A percentile compares a stretch with the other conserved stretches of the same genome.
These are phyloP conservation scores for Truncatella angustata DNA, from an alignment of 2,329 filamentous ascomycete genomes.

Conservation along the genomic window DNA sequence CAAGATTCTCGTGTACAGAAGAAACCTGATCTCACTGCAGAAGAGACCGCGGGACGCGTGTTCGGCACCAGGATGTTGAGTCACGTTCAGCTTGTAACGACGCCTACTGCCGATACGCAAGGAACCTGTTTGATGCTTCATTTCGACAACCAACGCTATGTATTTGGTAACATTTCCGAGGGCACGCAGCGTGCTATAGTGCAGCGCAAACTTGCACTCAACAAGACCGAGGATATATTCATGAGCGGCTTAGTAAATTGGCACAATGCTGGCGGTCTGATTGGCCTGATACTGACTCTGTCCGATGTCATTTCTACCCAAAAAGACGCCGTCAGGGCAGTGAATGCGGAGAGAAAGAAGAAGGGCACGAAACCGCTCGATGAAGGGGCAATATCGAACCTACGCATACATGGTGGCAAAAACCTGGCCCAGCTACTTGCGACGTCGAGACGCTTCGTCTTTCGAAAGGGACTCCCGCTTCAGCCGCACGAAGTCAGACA, in stretches of 20 bases:
- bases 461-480: slow-evolving; percentile 79
- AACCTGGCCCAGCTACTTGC: slow-evolving; percentile 81
- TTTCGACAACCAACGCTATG: slow-evolving; percentile 77
- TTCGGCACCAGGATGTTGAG: slow-evolving; percentile 61
- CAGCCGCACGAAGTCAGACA: slow-evolving; percentile 63
- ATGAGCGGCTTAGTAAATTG: slow-evolving; percentile 76
- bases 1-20: background rate
- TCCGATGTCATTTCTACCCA: slow-evolving; percentile 62
- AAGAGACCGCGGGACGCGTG: background rate
- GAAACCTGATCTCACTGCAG: background rate
- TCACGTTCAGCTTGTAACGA: slow-evolving; percentile 71
- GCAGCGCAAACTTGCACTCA: slow-evolving; percentile 64
- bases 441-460: slow-evolving; percentile 81
- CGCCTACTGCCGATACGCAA: slow-evolving; percentile 83
- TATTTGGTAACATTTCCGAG: slow-evolving; percentile 81
- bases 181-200: slow-evolving; percentile 77
- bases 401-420: slow-evolving; percentile 74
- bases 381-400: slow-evolving; percentile 24
- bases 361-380: slow-evolving; percentile 31
- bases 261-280: slow-evolving; percentile 74
- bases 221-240: slow-evolving; percentile 74
- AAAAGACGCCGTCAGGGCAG: slow-evolving; percentile 35
- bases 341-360: slow-evolving; percentile 38
- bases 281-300: slow-evolving; percentile 82
- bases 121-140: slow-evolving; percentile 77